Conservation (phyloP, 225 moss, liverwort and hornwort species). For the Marchantia paleacea region DNA sequence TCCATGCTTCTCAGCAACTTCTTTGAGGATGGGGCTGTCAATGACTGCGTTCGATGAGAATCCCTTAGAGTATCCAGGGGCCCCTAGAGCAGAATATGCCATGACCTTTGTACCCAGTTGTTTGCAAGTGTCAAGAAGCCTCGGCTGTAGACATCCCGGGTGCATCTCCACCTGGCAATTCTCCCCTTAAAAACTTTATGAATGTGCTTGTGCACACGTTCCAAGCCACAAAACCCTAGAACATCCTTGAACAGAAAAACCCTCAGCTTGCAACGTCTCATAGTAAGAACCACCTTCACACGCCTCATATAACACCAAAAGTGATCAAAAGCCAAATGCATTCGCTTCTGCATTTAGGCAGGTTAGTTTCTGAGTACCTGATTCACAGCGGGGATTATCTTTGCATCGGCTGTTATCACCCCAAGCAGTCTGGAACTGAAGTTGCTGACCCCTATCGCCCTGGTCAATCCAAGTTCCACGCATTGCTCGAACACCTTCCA, state of each 20-base stretch:
- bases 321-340: background rate
- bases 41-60: background rate
- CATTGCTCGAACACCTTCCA: constrained; percentile 48
- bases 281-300: background rate
- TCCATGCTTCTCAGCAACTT: constrained; percentile 35
- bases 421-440: constrained; percentile 33
- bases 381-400: constrained; percentile 34
- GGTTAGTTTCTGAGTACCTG: constrained; percentile 13
- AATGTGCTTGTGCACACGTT: background rate
- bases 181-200: background rate
- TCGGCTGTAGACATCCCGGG: constrained; percentile 23
- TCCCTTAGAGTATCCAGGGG: background rate
- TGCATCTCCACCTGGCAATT: constrained; percentile 25
- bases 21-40: constrained; percentile 17
- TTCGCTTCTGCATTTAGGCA: background rate
- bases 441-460: constrained; percentile 51
- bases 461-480: constrained; percentile 37
- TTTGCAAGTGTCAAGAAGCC: constrained; percentile 22
- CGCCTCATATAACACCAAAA: background rate
- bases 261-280: background rate
- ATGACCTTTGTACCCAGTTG: constrained; percentile 24
- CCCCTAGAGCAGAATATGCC: constrained; percentile 35
- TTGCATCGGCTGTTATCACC: constrained; percentile 31
- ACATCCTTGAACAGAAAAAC: background rate
- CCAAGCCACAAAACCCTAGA: no score